Percentiles rank a stretch among this genome's conserved stretches.
Evolutionary conservation across 1,139 yeast species (phyloP).

Genomic region (Lodderomyces oxycetoniae): DNA sequence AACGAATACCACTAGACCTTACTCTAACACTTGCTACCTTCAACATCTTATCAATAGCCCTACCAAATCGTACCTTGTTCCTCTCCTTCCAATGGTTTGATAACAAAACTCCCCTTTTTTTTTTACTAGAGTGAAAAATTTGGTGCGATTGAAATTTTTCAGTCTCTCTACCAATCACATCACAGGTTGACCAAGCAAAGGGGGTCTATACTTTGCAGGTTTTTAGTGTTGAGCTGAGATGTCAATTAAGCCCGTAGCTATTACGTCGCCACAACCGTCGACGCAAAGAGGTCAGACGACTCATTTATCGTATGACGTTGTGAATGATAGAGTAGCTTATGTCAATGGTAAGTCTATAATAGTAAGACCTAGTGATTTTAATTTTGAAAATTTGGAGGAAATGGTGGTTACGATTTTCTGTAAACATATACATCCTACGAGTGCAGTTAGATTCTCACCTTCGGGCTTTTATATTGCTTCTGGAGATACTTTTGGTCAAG

Average conservation of each 20-base stretch:
- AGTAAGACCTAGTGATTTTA: slow-evolving; percentile 56
- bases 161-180: no score
- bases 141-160: no score
- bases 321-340: slow-evolving; percentile 68
- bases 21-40: slow-evolving; percentile 1
- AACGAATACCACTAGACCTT: slow-evolving; percentile 8
- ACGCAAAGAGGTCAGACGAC: slow-evolving; percentile 69
- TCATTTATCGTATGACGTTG: slow-evolving; percentile 68
- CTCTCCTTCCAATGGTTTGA: no score
- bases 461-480: slow-evolving; percentile 88
- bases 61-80: no score
- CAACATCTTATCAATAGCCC: no score
- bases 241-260: slow-evolving; percentile 26
- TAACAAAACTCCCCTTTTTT: no score
- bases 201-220: no score
- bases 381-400: no score
- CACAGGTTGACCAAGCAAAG: no score
- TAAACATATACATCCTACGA: slow-evolving; percentile 65
- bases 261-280: slow-evolving; percentile 72
- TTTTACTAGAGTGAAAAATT: no score
- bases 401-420: slow-evolving; percentile 65
- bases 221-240: no score
- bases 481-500: slow-evolving; percentile 85
- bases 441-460: slow-evolving; percentile 84
- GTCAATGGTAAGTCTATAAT: slow-evolving; percentile 78